Conservation (phyloP, 2,329 filamentous ascomycete genomes). For the Trichoderma breve region DNA sequence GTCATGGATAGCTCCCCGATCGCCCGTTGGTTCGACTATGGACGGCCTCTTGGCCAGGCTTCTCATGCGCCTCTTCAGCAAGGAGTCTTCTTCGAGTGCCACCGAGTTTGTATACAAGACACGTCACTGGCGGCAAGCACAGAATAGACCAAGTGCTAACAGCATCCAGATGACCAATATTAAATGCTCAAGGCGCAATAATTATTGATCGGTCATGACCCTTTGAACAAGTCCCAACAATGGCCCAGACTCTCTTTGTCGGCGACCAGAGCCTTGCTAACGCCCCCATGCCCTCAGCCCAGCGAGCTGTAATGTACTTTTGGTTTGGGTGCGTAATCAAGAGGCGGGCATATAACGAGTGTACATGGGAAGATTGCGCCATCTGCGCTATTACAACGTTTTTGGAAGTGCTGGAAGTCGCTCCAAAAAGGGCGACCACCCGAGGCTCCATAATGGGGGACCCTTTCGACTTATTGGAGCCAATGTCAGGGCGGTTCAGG, state of each 20-base stretch:
- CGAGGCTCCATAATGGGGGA: constrained; percentile 15
- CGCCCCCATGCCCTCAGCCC: constrained; percentile 2
- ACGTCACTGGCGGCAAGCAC: not conserved
- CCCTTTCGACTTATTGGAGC: not conserved
- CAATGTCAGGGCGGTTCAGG: not conserved
- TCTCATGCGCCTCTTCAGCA: not conserved
- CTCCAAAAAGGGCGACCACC: constrained; percentile 18
- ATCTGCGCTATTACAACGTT: constrained; percentile 20
- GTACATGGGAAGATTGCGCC: constrained; percentile 20
- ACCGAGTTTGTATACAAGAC: not conserved
- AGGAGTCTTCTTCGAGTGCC: not conserved
- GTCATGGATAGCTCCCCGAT: not conserved
- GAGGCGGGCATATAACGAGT: constrained; percentile 18
- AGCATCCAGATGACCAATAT: not conserved
- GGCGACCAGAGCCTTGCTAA: not conserved
- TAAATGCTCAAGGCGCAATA: not conserved
- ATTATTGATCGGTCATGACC: not conserved
- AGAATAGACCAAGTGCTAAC: not conserved
- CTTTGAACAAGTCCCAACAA: not conserved
- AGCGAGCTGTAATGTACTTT: not conserved
- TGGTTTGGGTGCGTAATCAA: not conserved
- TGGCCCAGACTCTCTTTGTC: not conserved
- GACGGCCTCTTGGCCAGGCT: not conserved
- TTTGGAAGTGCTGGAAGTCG: constrained; percentile 21
- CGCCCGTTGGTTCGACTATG: not conserved